phyloP scores from a whole-genome alignment of 177 flowering plant species.

The Vitis hybrid region DNA sequence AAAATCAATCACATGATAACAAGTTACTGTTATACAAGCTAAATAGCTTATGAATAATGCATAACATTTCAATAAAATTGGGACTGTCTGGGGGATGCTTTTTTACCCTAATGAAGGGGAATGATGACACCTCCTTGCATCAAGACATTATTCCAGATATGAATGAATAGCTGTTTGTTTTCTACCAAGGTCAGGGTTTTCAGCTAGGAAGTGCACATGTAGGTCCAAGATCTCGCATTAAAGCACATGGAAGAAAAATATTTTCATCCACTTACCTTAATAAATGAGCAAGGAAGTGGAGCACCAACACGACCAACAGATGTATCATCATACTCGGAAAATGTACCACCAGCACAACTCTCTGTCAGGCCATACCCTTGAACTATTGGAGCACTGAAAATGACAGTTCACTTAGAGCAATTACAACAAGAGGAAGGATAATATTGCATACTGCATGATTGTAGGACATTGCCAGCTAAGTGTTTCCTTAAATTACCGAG shows the following conservation, averaged over 20 bases:
- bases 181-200: not conserved
- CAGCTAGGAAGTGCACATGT: not conserved
- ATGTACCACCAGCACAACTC: conserved; percentile 96
- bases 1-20: too few species aligned
- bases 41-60: too few species aligned
- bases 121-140: too few species aligned
- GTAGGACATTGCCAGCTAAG: too few species aligned
- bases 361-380: conserved; percentile 99
- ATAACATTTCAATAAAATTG: too few species aligned
- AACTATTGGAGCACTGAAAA: conserved; percentile 88
- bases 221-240: not conserved
- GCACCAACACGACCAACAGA: conserved; percentile 98
- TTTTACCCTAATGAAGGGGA: too few species aligned
- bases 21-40: too few species aligned
- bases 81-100: too few species aligned
- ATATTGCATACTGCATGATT: too few species aligned
- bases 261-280: conserved; percentile 56
- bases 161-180: not conserved
- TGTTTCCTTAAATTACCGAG: too few species aligned
- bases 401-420: not conserved
- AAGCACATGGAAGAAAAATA: not conserved
- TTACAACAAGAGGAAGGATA: not conserved
- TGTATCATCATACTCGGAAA: conserved; percentile 85
- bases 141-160: too few species aligned
- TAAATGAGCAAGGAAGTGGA: conserved; percentile 86